Conservation (phyloP, 257 asterid genomes). For the Solanum ossicruentum region DNA sequence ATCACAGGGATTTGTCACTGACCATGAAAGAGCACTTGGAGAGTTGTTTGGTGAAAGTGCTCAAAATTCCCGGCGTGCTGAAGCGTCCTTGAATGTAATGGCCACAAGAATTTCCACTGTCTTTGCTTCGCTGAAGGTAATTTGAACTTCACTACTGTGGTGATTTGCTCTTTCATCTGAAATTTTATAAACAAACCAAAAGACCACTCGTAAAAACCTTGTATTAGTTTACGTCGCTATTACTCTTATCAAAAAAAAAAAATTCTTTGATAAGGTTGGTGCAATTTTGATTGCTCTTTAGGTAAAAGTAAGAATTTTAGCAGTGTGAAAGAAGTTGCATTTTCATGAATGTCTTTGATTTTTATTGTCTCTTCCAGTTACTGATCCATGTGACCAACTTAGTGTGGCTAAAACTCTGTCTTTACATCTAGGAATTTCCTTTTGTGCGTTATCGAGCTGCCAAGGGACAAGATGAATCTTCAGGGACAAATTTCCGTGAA, state of each 20-base stretch:
- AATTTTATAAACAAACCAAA: neutral
- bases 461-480: conserved; percentile 34
- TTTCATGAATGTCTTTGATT: neutral
- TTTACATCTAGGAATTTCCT: conserved; percentile 27
- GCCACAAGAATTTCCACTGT: conserved; percentile 80
- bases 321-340: neutral
- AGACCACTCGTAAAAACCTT: neutral
- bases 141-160: neutral
- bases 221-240: neutral
- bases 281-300: neutral
- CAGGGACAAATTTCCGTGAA: conserved; percentile 28
- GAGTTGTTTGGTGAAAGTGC: conserved; percentile 75
- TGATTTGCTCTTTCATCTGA: neutral
- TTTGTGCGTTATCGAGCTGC: conserved; percentile 64
- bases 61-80: conserved; percentile 41
- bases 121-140: conserved; percentile 96
- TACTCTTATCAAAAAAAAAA: neutral
- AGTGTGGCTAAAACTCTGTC: neutral
- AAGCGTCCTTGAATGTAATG: conserved; percentile 60
- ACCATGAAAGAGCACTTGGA: conserved; percentile 84
- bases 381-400: neutral
- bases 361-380: neutral
- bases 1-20: conserved; percentile 76
- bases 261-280: neutral
- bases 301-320: neutral